Base-by-base conservation (phyloP, 2,329 filamentous ascomycete species). In the Fusarium nanum region DNA sequence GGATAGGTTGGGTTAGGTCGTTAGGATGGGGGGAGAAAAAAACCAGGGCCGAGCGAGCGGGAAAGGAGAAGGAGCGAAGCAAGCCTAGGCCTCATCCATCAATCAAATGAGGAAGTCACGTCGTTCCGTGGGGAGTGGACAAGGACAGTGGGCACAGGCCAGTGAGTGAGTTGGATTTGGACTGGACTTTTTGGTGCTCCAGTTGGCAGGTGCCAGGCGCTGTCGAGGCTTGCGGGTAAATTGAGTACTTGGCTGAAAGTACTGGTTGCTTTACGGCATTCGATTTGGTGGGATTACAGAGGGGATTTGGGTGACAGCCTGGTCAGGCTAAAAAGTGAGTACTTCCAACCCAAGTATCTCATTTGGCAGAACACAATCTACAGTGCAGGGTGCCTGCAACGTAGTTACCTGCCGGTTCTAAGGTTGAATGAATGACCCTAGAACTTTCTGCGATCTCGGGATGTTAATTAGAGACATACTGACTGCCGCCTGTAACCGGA, bases 31-130 rank as follows among this genome's bases (percentile, higher is more conserved):
- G 71, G 66, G 57, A 60, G 57, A 67, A 74, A 74, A 75, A 75
- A 73, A 70, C 70, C 64, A 71, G 70, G 70, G 68, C 56, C 68
- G 69, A 62, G 70, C 56, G 63, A 64, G 70, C 65, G 70, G 73
- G 73, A 75, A 74, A 76, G 74, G 73, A 72, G 71, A 73, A 74
- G 65, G 64, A 73, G 63, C 56, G 28, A 68, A 58, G 64, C 60
- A 73, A 67, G 60, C 61, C 46, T 47, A 49, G 59, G 62, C 63
- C 56, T 63, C 20, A 23, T 23, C 37, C 63, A 72, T 72, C 61
- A 70, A 71, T 71, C 71, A 74, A 72, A 74, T 75, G 69, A 74
- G 70, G 65, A 73, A 74, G 70, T 73, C 72, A 71, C 69, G 69
- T 74, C 60, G 71, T 72, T 61, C 20, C 55, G 55, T 67, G 70